Conservation (phyloP, 306 rosid species). For the Cucurbita moschata region DNA sequence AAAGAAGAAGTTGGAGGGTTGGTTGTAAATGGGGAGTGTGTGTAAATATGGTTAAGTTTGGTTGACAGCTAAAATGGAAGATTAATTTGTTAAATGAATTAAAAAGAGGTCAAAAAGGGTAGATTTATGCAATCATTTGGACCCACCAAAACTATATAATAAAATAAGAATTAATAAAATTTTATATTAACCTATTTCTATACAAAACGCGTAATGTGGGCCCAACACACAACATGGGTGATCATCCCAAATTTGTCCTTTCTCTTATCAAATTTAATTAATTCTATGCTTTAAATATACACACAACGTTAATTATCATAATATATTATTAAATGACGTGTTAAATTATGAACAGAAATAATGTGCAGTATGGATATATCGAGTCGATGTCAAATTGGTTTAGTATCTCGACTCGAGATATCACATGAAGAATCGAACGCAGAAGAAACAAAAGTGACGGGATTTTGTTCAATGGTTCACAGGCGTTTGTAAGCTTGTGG, state of each 20-base stretch:
- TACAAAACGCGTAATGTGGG: slow-evolving; percentile 8
- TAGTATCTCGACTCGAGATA: not conserved
- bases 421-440: not conserved
- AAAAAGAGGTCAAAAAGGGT: not conserved
- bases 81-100: not conserved
- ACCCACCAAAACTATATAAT: not conserved
- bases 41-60: not conserved
- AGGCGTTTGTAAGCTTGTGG: not conserved
- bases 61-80: not conserved
- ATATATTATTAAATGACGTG: too few species aligned
- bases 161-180: too few species aligned
- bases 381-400: not conserved
- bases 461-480: not conserved
- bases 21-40: too few species aligned
- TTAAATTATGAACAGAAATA: too few species aligned
- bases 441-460: not conserved
- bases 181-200: not conserved
- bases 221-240: not conserved
- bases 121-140: slow-evolving; percentile 1
- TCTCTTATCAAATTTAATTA: not conserved
- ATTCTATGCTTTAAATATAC: not conserved
- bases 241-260: not conserved
- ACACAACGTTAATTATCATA: too few species aligned
- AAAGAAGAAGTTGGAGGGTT: too few species aligned
- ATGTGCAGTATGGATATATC: too few species aligned